phyloP scores from a whole-genome alignment of 176 grass and related monocot species.

The Eleusine indica region DNA sequence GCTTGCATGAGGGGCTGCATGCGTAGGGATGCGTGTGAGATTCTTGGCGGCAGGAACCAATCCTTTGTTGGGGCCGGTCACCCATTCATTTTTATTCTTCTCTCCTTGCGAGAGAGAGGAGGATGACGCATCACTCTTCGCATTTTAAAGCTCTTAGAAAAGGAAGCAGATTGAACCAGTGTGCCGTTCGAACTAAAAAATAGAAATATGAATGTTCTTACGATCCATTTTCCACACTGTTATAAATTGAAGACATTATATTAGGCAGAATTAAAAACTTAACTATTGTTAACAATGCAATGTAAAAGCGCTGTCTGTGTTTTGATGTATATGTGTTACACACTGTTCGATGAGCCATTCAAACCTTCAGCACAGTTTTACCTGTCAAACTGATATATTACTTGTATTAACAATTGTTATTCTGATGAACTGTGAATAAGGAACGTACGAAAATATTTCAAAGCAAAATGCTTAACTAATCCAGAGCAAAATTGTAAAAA shows the following conservation, averaged over 20 bases:
- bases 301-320: slow-evolving; percentile 14
- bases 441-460: too few species aligned
- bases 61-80: slow-evolving; percentile 41
- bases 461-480: too few species aligned
- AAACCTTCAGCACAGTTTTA: slow-evolving; percentile 7
- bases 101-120: slow-evolving; percentile 26
- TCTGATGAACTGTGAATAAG: too few species aligned
- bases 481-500: too few species aligned
- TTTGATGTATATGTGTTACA: neutral
- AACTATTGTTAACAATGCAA: slow-evolving; percentile 37
- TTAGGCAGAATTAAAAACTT: neutral
- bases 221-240: slow-evolving; percentile 25
- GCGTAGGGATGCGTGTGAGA: slow-evolving; percentile 65
- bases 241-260: neutral
- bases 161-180: slow-evolving; percentile 46
- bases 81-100: neutral
- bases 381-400: neutral
- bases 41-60: slow-evolving; percentile 52
- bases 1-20: slow-evolving; percentile 37
- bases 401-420: neutral
- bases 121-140: slow-evolving; percentile 22
- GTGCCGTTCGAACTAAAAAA: slow-evolving; percentile 21
- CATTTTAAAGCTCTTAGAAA: slow-evolving; percentile 34
- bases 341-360: neutral
- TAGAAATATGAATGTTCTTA: neutral